phyloP scores from a whole-genome alignment of 2,329 filamentous ascomycete species.

The Hypoxylon sp. region DNA sequence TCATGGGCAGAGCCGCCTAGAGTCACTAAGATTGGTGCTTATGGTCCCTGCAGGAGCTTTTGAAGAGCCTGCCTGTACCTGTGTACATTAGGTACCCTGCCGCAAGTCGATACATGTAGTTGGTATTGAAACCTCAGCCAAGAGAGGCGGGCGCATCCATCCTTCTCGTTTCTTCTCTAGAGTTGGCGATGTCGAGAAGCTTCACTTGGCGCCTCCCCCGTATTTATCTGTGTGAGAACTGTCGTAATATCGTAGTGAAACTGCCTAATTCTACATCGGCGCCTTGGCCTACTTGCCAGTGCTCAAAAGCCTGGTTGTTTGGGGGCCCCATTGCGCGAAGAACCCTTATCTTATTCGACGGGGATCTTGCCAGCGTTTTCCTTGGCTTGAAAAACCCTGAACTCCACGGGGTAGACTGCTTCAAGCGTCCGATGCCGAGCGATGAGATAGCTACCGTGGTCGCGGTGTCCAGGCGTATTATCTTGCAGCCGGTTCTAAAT shows the following conservation, averaged over 20 bases:
- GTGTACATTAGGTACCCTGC: slow-evolving; percentile 12
- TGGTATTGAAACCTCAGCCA: slow-evolving; percentile 42
- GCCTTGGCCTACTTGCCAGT: slow-evolving; percentile 30
- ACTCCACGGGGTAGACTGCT: slow-evolving; percentile 26
- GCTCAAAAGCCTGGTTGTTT: slow-evolving; percentile 6
- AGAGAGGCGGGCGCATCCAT: slow-evolving; percentile 41
- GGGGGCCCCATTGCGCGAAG: slow-evolving; percentile 11
- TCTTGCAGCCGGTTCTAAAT: slow-evolving; percentile 16
- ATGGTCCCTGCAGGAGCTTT: slow-evolving; percentile 8
- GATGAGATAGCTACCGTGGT: slow-evolving; percentile 12
- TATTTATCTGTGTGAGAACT: slow-evolving; percentile 27
- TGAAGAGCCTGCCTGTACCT: slow-evolving; percentile 20
- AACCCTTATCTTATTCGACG: slow-evolving; percentile 26
- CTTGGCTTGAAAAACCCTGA: slow-evolving; percentile 25
- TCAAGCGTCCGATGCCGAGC: slow-evolving; percentile 10
- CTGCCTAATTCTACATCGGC: slow-evolving; percentile 11
- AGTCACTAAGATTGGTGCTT: slow-evolving; percentile 17
- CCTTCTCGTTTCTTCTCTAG: slow-evolving; percentile 24
- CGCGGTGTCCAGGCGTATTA: slow-evolving; percentile 17
- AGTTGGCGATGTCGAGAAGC: slow-evolving; percentile 26
- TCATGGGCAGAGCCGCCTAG: slow-evolving; percentile 9
- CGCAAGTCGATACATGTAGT: slow-evolving; percentile 13
- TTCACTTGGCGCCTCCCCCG: slow-evolving; percentile 30
- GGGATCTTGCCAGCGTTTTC: slow-evolving; percentile 26
- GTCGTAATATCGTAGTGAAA: slow-evolving; percentile 27